phyloP scores from a whole-genome alignment of 345 rosid genomes.

The Reutealis trisperma region DNA sequence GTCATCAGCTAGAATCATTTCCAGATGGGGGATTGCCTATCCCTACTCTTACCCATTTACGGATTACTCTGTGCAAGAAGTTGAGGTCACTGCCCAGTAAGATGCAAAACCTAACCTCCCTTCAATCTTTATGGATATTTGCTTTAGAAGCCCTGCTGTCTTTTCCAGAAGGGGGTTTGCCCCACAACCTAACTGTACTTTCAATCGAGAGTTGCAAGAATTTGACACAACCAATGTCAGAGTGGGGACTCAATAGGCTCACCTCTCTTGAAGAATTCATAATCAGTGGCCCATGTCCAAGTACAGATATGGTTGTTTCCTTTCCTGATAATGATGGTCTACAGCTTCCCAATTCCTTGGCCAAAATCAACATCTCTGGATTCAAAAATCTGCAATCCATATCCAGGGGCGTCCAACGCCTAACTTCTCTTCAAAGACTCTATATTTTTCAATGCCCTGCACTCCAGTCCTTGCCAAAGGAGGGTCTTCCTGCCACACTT shows the following conservation, averaged over 20 bases:
- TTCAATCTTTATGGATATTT: neutral
- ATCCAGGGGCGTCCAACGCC: conserved; percentile 17
- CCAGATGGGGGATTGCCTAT: conserved; percentile 9
- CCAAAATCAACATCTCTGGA: neutral
- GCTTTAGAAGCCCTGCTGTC: neutral
- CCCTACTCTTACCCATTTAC: too few species aligned
- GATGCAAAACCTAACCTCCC: neutral
- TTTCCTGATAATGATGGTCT: conserved; percentile 28
- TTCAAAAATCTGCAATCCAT: conserved; percentile 16
- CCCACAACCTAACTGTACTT: conserved; percentile 19
- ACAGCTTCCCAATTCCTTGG: conserved; percentile 27
- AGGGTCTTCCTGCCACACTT: conserved; percentile 23
- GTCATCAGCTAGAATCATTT: conserved; percentile 18
- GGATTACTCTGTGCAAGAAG: neutral
- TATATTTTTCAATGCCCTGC: conserved; percentile 21
- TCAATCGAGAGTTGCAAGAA: conserved; percentile 14
- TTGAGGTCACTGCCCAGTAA: neutral
- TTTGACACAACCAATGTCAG: conserved; percentile 4
- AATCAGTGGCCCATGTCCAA: neutral
- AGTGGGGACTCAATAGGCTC: conserved; percentile 19
- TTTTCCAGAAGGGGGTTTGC: conserved; percentile 28
- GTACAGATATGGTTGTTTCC: conserved; percentile 10
- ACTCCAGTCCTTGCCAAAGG: conserved; percentile 24
- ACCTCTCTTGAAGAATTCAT: neutral
- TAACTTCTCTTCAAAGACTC: conserved; percentile 18